Evolutionary conservation across 192 early-diverging fungal genomes (phyloP).

Genomic region (Piromyces sp.): DNA sequence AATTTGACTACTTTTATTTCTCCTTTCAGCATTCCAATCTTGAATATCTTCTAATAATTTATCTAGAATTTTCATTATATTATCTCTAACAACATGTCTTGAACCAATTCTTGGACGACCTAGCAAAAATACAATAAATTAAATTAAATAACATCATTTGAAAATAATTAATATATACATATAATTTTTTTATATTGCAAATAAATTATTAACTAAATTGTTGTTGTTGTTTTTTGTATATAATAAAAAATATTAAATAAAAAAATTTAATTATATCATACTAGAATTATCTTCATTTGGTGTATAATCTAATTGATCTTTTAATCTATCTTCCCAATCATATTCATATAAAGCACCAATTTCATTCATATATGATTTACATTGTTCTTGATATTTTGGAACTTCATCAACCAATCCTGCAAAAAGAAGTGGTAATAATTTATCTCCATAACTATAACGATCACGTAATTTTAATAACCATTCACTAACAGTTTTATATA

Average conservation of each 20-base stretch:
- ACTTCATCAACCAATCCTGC: constrained; percentile 28
- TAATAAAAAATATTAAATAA: background rate
- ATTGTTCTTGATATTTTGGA: constrained; percentile 4
- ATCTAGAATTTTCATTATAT: constrained; percentile 25
- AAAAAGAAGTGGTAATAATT: constrained; percentile 24
- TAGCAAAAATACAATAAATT: background rate
- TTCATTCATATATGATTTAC: constrained; percentile 12
- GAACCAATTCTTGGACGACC: constrained; percentile 24
- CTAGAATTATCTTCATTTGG: background rate
- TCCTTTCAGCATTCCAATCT: constrained; percentile 27
- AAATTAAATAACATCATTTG: too few relatives aligned
- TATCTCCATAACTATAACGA: constrained; percentile 25
- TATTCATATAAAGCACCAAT: constrained; percentile 26
- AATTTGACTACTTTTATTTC: constrained; percentile 14
- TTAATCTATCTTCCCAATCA: constrained; percentile 30
- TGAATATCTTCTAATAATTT: constrained; percentile 16
- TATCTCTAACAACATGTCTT: constrained; percentile 30
- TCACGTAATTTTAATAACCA: constrained; percentile 25
- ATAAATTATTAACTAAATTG: too few relatives aligned
- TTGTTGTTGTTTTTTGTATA: background rate
- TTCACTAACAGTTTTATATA: constrained; percentile 16
- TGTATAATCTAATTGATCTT: constrained; percentile 35
- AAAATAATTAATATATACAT: too few relatives aligned
- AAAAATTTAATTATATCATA: background rate
- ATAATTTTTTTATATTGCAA: too few relatives aligned